Evolutionary conservation across 139 green algal species (phyloP), one percentile per base, ranked within the genome.

Genomic region (Micractinium sp.): DNA sequence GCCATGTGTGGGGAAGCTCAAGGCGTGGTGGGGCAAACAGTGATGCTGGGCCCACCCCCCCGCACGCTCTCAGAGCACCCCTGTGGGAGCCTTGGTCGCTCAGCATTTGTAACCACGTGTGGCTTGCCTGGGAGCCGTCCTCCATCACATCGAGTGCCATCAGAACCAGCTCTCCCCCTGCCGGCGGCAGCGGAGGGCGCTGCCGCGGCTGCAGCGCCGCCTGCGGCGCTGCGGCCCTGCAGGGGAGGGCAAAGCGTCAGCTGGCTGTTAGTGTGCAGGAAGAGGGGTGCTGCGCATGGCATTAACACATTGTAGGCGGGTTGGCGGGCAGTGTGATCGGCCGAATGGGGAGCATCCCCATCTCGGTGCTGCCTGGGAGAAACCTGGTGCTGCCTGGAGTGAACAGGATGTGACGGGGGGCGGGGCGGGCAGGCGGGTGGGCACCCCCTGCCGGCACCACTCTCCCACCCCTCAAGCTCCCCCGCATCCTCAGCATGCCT

Each of bases 101-200:
- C 14, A 16, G 20, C 63, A 71, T 25, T 27, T 31, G 63, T 2
- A 25, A 71, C 22, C 63, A 71, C 63, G 2, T 27, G 20, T 25
- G 63, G 63, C 63, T 31, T 71, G 63, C 63, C 20, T 27, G 20
- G 63, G 20, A 25, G 20, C 63, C 75, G 60, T 95, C 92, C 75
- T 95, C 93, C 36, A 89, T 31, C 19, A 94, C 66, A 79, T 95
- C 91, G 12, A 86, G 83, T 0, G 91, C 87, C 93, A 95, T 95
- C 5, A 95, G 83, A 1, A 90, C 79, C 18, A 95, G 88, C 14
- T 66, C 85, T 77, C 91, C 82, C 5, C 36, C 82, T 3, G n/a
- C 29, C 0, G 60, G 27, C 33, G 33, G 81, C 60, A 20, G 23
- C 0, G 63, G 7, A 1, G 82, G 63, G 33, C 9, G 36, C 36